These are phyloP conservation scores for Zygotorulaspora sp. DNA, from an alignment of 805 yeast species.

Conservation along the genomic window DNA sequence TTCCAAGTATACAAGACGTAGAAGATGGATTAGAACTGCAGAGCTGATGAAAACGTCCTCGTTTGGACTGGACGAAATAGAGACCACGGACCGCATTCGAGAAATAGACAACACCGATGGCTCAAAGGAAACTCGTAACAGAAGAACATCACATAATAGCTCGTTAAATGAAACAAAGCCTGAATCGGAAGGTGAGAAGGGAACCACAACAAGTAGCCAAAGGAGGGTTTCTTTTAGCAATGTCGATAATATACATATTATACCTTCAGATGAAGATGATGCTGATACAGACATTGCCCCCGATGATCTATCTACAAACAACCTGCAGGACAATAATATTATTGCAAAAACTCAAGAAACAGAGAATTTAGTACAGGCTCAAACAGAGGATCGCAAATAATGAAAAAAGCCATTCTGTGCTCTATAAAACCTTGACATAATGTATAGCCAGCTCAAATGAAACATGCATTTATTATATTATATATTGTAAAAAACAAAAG, in stretches of 20 bases:
- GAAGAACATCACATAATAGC: conserved; percentile 5
- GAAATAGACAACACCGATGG: conserved; percentile 1
- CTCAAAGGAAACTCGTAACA: conserved; percentile 6
- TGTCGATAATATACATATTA: conserved; percentile 28
- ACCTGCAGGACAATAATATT: background rate
- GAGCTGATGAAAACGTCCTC: conserved; percentile 49
- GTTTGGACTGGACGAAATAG: conserved; percentile 4
- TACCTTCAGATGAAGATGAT: conserved; percentile 19
- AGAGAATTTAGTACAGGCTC: too few relatives aligned
- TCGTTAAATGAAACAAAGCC: background rate
- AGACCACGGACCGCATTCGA: conserved; percentile 2
- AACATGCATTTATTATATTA: conserved; percentile 21
- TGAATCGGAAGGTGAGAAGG: conserved; percentile 2
- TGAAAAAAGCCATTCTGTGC: background rate
- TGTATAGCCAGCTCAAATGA: conserved; percentile 6
- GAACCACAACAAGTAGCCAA: conserved; percentile 6
- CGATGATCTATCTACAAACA: background rate
- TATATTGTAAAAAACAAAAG: conserved; percentile 13
- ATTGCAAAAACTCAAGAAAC: background rate
- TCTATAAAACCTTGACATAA: background rate
- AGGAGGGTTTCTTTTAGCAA: conserved; percentile 35
- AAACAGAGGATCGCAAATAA: background rate
- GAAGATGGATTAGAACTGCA: conserved; percentile 96
- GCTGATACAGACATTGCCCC: conserved; percentile 1
- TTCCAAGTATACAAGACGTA: conserved; percentile 85